A percentile compares a stretch with the other conserved stretches of the same genome.
Evolutionary conservation across 495 filamentous ascomycete species (phyloP).

Genomic region (Cairneyella variabilis): DNA sequence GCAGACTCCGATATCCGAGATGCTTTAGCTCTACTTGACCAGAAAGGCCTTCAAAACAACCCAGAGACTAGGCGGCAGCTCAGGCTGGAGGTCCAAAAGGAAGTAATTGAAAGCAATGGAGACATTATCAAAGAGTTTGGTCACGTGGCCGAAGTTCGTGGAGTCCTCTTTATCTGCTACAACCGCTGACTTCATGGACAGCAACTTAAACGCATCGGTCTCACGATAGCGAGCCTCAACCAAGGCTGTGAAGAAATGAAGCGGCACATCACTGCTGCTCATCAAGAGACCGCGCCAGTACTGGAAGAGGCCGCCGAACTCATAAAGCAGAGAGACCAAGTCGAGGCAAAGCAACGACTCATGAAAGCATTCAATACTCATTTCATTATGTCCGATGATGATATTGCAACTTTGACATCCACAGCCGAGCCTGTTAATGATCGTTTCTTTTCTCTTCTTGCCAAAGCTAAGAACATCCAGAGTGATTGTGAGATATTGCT

Average conservation of each 20-base stretch:
- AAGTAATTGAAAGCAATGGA: slow-evolving; percentile 91
- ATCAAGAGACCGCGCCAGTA: slow-evolving; percentile 68
- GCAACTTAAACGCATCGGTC: slow-evolving; percentile 86
- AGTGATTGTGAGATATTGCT: slow-evolving; percentile 84
- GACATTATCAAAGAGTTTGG: slow-evolving; percentile 89
- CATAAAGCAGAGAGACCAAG: slow-evolving; percentile 67
- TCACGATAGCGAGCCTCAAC: slow-evolving; percentile 73
- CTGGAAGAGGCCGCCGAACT: slow-evolving; percentile 75
- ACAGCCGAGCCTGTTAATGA: slow-evolving; percentile 79
- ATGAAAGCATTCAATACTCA: slow-evolving; percentile 80
- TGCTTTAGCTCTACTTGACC: slow-evolving; percentile 73
- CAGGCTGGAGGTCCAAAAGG: slow-evolving; percentile 81
- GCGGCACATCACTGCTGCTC: slow-evolving; percentile 67
- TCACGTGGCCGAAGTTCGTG: slow-evolving; percentile 76
- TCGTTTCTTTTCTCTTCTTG: slow-evolving; percentile 76
- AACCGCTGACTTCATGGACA: slow-evolving; percentile 29
- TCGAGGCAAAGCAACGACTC: slow-evolving; percentile 82
- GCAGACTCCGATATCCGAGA: slow-evolving; percentile 89
- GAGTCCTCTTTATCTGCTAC: not conserved
- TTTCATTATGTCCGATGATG: slow-evolving; percentile 80
- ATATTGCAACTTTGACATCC: slow-evolving; percentile 66
- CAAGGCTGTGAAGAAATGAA: slow-evolving; percentile 79
- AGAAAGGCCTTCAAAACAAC: slow-evolving; percentile 66
- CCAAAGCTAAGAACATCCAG: slow-evolving; percentile 80
- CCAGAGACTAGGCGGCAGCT: slow-evolving; percentile 76